Conservation (phyloP, 2,329 filamentous ascomycete species). For the Alternaria rosae region DNA sequence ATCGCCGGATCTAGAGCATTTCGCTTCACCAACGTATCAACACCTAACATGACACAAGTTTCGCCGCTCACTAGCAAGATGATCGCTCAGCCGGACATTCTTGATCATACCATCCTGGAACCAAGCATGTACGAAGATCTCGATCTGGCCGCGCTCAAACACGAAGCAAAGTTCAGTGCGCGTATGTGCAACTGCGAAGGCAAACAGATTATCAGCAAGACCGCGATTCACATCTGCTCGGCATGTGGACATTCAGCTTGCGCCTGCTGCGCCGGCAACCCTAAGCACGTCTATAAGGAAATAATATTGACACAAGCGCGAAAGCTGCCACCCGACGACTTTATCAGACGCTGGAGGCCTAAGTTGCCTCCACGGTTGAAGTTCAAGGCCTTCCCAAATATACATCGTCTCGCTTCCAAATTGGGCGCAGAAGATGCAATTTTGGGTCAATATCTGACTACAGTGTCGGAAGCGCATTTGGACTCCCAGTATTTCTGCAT, state of each 20-base stretch:
- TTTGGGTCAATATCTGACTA: conserved; percentile 12
- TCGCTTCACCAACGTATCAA: neutral
- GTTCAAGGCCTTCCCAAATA: conserved; percentile 27
- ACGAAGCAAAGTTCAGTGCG: conserved; percentile 45
- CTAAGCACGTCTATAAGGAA: conserved; percentile 55
- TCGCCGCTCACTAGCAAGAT: neutral
- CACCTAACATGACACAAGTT: neutral
- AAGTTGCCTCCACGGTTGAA: conserved; percentile 31
- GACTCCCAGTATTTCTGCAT: conserved; percentile 22
- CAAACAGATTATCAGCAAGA: conserved; percentile 47
- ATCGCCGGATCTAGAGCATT: conserved; percentile 46
- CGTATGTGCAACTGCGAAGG: conserved; percentile 67
- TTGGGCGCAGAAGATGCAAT: neutral
- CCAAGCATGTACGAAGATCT: conserved; percentile 1
- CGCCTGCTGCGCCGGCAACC: conserved; percentile 62
- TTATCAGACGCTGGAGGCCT: conserved; percentile 53
- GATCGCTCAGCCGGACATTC: neutral
- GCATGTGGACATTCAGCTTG: conserved; percentile 65
- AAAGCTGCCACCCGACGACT: conserved; percentile 49
- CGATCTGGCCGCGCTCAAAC: conserved; percentile 18
- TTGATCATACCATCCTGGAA: neutral
- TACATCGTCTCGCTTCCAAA: neutral
- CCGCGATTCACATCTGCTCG: conserved; percentile 57
- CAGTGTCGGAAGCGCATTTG: conserved; percentile 17
- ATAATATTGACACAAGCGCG: conserved; percentile 31